Conservation (phyloP, 192 early-diverging fungal species). For the Linnemannia zychae region DNA sequence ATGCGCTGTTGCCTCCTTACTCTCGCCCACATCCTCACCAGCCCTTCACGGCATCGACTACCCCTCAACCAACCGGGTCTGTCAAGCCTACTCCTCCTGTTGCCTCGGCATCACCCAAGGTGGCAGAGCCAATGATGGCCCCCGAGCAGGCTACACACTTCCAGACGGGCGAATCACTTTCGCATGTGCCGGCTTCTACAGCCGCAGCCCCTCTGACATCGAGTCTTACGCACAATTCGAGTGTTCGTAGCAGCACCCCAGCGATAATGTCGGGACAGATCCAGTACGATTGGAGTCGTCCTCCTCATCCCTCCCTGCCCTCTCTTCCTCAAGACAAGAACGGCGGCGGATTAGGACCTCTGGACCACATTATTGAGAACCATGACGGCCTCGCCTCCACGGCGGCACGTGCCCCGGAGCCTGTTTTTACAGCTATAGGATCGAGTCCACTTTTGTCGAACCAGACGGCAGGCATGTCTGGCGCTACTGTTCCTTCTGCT, state of each 20-base stretch:
- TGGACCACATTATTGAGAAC: conserved; percentile 6
- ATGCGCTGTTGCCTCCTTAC: background rate
- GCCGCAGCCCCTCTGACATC: background rate
- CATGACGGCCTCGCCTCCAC: background rate
- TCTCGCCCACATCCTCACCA: background rate
- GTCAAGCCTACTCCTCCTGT: background rate
- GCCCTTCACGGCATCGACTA: conserved; percentile 4
- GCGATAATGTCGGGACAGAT: conserved; percentile 14
- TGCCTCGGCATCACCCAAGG: background rate
- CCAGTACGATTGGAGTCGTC: conserved; percentile 18
- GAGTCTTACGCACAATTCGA: background rate
- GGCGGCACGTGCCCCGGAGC: background rate
- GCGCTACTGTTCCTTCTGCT: background rate
- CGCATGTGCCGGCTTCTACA: background rate
- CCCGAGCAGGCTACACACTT: background rate
- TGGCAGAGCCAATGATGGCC: background rate
- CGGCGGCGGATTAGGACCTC: conserved; percentile 24
- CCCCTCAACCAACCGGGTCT: background rate
- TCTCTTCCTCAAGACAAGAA: background rate
- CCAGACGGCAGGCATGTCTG: background rate
- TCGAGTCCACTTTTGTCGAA: background rate
- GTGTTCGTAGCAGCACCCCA: conserved; percentile 36
- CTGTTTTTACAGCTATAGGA: background rate
- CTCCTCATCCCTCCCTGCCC: background rate
- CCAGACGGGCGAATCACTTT: background rate